A percentile compares a stretch with the other conserved stretches of the same genome.
These are phyloP conservation scores for Urochloa ruziziensis DNA, from an alignment of 176 grass and related monocot genomes.

Conservation along the genomic window DNA sequence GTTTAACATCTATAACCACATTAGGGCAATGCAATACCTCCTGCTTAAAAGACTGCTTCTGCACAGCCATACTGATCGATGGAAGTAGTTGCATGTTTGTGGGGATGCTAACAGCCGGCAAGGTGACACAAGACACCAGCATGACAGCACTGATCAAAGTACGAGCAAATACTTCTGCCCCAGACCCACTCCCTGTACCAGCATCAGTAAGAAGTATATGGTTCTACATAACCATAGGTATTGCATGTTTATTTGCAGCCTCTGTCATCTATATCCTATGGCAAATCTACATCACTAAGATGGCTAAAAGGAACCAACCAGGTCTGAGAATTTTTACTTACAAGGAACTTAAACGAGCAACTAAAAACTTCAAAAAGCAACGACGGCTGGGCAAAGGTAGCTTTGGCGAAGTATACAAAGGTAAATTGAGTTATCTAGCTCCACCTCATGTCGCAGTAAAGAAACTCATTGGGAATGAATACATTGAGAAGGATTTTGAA, in stretches of 20 bases:
- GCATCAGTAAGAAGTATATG: neutral
- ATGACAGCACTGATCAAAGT: neutral
- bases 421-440: neutral
- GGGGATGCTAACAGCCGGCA: neutral
- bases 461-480: neutral
- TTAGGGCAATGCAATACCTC: neutral
- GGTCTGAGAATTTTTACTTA: neutral
- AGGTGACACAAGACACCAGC: neutral
- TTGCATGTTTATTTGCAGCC: neutral
- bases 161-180: neutral
- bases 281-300: neutral
- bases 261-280: neutral
- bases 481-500: neutral
- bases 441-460: neutral
- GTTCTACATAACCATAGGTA: neutral
- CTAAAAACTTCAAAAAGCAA: slow-evolving; percentile 4
- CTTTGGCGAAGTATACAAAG: slow-evolving; percentile 25
- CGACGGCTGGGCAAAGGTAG: slow-evolving; percentile 23
- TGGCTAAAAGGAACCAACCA: neutral
- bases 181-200: too few relatives aligned
- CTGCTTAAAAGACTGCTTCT: neutral
- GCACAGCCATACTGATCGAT: neutral
- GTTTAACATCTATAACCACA: neutral
- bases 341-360: slow-evolving; percentile 11
- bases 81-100: neutral